Base-by-base conservation (phyloP, 805 yeast genomes). In the Wickerhamomyces strasburgensis region DNA sequence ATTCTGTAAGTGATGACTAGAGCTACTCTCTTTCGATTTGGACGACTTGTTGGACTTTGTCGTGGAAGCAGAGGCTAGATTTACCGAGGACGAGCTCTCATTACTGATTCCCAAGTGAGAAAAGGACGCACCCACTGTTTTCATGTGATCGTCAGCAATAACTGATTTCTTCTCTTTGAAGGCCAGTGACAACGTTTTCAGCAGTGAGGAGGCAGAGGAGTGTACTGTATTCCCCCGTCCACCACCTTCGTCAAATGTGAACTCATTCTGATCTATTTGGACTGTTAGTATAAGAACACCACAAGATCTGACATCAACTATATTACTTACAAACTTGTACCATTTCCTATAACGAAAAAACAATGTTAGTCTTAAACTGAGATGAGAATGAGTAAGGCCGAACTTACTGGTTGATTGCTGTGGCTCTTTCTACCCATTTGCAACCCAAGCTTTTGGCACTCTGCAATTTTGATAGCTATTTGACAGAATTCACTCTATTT, bases 201-300 rank as follows among this genome's bases (percentile, higher is more conserved):
- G 40, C 14, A 54, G 40, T 0, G 61, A 57, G 4, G 60, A 60
- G 29, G 70, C 65, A 43, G 52, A 75, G 13, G 28, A 36, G 72
- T 31, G 64, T 10, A 75, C 64, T 28, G 76, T 67, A 39, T 76
- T 76, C 3, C 86, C 86, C 31, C 70, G 66, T 11, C 86, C 86
- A 14, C 87, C 87, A 28, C 71, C 68, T 48, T 80, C 84, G 17
- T 80, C 81, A 47, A 80, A 80, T 14, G 79, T 62, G 48, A 77
- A 80, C 53, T 80, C 87, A 44, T 74, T 73, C 32, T 55, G 57
- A 27, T 54, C 62, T 55, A 31, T 14, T 19, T 6, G 6, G 5
- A n/a, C 13, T 33, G n/a, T n/a, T n/a, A n/a, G n/a, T n/a, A n/a
- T n/a, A n/a, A n/a, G n/a, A n/a, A n/a, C n/a, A n/a, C n/a, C n/a